Evolutionary conservation across 495 filamentous ascomycete genomes (phyloP), one percentile per base, ranked within the genome.

Genomic region (Corynascus novoguineensis): DNA sequence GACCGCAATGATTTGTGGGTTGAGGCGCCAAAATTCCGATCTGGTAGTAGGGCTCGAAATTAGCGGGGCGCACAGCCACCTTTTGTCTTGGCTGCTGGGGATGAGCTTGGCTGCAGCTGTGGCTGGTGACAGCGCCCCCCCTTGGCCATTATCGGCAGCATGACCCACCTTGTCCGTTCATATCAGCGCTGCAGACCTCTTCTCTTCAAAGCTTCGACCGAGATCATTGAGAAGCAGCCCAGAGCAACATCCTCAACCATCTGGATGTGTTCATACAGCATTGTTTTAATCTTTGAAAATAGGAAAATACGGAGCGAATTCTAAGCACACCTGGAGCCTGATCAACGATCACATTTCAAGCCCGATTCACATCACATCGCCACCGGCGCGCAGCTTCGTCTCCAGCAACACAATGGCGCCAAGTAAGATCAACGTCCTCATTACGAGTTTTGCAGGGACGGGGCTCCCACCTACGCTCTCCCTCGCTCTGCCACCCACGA

Each of bases 391-490:
- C 38, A 63, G 37, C 17, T 6, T 41, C 37, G n/a, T 8, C 2
- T 21, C 10, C 5, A 41, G 32, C 40, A 52, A 42, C 46, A 68
- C 50, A 11, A 78, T 79, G 75, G 70, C 71, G 32, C 60, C 71
- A 15, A 65, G 70, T 62, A 84, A 73, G 15, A 78, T 96, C 63
- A 97, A 95, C 69, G 75, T 96, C 48, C 81, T 96, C 53, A 71
- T 96, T 52, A 87, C 87, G 37, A 85, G 86, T 58, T 93, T 96
- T 64, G 78, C 87, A 15, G 91, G 92, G 62, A 81, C 93, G 15
- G 83, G 83, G 41, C 82, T 96, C 5, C 90, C 90, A 5, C 72
- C 85, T 10, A 96, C 91, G 4, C 76, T 92, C 51, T 82, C 85
- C 6, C 79, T 92, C 50, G 77, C 84, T 12, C 73, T 96, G 14